Conservation (phyloP, 164 flowering plant genomes). For the Malania oleifera region DNA sequence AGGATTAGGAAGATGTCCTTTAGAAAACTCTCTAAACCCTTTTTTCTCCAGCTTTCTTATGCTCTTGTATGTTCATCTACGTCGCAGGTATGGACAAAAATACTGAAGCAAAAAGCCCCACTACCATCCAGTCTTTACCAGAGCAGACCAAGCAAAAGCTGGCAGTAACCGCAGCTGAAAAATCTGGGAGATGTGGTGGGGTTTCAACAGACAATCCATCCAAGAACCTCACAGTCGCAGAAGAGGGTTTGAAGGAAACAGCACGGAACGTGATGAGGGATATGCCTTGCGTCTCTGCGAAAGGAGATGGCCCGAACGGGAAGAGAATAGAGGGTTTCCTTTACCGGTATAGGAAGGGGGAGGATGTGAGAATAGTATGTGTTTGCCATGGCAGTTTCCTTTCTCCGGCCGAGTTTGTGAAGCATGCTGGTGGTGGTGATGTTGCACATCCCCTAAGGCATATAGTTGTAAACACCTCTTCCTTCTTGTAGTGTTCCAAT, state of each 20-base stretch:
- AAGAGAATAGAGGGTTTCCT: conserved; percentile 69
- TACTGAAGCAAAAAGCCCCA: conserved; percentile 32
- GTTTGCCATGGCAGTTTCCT: conserved; percentile 82
- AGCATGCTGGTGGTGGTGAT: conserved; percentile 83
- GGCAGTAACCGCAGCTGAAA: not conserved
- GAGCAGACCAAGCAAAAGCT: conserved; percentile 25
- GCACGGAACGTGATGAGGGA: conserved; percentile 46
- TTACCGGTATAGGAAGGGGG: conserved; percentile 61
- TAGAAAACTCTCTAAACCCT: not conserved
- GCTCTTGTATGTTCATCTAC: too few species aligned
- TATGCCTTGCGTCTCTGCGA: conserved; percentile 81
- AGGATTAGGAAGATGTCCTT: not conserved
- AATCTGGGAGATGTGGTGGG: conserved; percentile 4
- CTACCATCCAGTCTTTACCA: conserved; percentile 18
- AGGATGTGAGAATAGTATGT: conserved; percentile 79
- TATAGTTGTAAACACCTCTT: conserved; percentile 58
- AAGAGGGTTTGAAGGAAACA: conserved; percentile 6
- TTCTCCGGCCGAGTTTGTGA: conserved; percentile 80
- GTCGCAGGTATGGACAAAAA: conserved; percentile 28
- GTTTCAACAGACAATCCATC: conserved; percentile 12
- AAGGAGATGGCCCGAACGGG: conserved; percentile 67
- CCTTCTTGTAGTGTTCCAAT: conserved; percentile 24
- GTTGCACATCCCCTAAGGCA: conserved; percentile 71
- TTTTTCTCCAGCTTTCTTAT: too few species aligned
- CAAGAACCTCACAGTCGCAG: conserved; percentile 4